These are phyloP conservation scores for Cytospora leucostoma DNA, from an alignment of 2,329 filamentous ascomycete species.

Conservation along the genomic window DNA sequence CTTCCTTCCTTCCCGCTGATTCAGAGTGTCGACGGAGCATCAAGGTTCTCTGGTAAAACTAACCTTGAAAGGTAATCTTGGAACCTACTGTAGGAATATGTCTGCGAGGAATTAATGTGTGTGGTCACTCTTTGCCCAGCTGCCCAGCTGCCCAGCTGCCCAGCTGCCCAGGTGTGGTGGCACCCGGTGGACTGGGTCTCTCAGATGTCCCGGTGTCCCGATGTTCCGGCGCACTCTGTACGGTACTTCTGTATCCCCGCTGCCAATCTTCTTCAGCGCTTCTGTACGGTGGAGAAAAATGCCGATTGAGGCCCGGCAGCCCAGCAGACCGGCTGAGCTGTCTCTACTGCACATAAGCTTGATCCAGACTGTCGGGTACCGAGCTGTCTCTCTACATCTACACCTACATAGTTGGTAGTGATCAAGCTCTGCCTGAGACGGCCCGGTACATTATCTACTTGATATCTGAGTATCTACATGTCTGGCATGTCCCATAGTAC, in stretches of 20 bases:
- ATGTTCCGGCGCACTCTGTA: conserved; percentile 14
- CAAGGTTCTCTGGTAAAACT: too few relatives aligned
- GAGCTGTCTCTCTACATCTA: too few relatives aligned
- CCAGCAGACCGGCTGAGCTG: too few relatives aligned
- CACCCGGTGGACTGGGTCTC: background rate
- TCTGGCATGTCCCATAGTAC: too few relatives aligned
- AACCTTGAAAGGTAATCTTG: too few relatives aligned
- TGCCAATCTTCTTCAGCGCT: background rate
- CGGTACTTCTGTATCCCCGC: conserved; percentile 21
- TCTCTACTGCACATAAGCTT: background rate
- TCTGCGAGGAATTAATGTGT: too few relatives aligned
- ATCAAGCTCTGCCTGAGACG: background rate
- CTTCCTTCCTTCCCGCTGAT: too few relatives aligned
- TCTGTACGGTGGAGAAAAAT: background rate
- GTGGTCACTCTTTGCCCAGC: too few relatives aligned
- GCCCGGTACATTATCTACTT: conserved; percentile 8
- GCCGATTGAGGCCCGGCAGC: background rate
- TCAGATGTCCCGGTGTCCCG: background rate
- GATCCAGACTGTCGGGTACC: conserved; percentile 17
- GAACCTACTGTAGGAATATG: too few relatives aligned
- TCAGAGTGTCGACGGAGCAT: too few relatives aligned
- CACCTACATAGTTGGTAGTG: background rate
- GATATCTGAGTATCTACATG: background rate
- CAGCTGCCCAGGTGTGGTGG: too few relatives aligned
- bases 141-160: too few relatives aligned